Evolutionary conservation across 768 basidiomycete genomes (phyloP), one percentile per base, ranked within the genome.

Genomic region (Trametes cingulata): DNA sequence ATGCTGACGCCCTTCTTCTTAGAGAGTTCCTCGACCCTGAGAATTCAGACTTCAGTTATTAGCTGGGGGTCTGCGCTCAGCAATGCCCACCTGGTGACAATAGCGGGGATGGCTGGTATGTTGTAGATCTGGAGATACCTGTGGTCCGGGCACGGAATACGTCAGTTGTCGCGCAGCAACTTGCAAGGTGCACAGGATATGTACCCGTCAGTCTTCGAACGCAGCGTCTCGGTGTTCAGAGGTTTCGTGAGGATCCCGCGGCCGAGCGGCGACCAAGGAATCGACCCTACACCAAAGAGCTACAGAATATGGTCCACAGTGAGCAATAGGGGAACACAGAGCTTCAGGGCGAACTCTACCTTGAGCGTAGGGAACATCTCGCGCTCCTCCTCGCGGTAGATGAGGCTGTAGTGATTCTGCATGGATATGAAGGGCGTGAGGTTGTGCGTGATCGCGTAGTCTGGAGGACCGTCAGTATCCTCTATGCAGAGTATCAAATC

Each of bases 311-410:
- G 29, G n/a, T n/a, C n/a, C n/a, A n/a, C 29, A 10, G 29, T 5
- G 29, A 5, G 29, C 6, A 33, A 33, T 33, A 10, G 10, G 29
- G 29, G 6, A n/a, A n/a, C n/a, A n/a, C n/a, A n/a, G n/a, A n/a
- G n/a, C n/a, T n/a, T n/a, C n/a, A n/a, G n/a, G n/a, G n/a, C n/a
- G n/a, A n/a, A n/a, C n/a, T n/a, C n/a, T n/a, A 75, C 73, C 66
- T 74, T 71, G 42, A 80, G 70, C 3, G 74, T 74, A 0, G 85
- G 85, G 64, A 84, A 79, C 80, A 83, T 82, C 66, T 82, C 82
- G 25, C 78, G 76, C 65, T 84, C 85, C 66, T 87, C 85, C 67
- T 86, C 85, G 45, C 85, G 79, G 64, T 86, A 86, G 36, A 83
- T 51, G 12, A 83, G 73, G 60, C 70, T 80, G 68, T 86, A 80